Evolutionary conservation across 202 grass and related monocot species (phyloP).

Genomic region (Musa balbisiana): DNA sequence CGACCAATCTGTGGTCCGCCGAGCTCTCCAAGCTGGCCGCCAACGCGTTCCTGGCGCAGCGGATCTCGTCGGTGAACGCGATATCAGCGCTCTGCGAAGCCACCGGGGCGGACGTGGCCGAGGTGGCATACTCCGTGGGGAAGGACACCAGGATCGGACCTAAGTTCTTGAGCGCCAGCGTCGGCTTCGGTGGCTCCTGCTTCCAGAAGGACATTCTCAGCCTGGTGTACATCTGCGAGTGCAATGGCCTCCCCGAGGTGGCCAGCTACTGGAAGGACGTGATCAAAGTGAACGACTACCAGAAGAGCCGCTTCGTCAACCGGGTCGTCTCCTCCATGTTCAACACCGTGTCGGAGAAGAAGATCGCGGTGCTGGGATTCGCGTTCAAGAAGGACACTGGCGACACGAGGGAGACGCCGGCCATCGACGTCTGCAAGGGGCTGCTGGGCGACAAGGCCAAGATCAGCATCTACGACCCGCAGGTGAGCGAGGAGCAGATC

Average conservation of each 20-base stretch:
- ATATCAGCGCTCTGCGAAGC: not conserved
- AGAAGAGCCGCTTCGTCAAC: not conserved
- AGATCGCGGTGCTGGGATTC: not conserved
- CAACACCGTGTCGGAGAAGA: not conserved
- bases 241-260: not conserved
- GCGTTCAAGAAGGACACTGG: not conserved
- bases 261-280: not conserved
- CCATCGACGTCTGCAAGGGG: not conserved
- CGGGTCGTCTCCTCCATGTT: not conserved
- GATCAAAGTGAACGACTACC: not conserved
- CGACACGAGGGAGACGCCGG: not conserved
- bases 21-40: not conserved
- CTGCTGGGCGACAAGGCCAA: not conserved
- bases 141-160: not conserved
- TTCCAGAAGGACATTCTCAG: not conserved
- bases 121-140: not conserved
- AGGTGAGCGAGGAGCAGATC: not conserved
- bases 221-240: not conserved
- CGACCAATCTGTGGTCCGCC: not conserved
- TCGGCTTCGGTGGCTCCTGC: not conserved
- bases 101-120: not conserved
- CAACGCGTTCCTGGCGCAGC: not conserved
- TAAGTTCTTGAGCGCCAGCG: not conserved
- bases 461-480: not conserved
- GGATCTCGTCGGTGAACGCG: not conserved